Evolutionary conservation across 2,329 filamentous ascomycete species (phyloP), one percentile per base, ranked within the genome.

Genomic region (Aureobasidium sp.): DNA sequence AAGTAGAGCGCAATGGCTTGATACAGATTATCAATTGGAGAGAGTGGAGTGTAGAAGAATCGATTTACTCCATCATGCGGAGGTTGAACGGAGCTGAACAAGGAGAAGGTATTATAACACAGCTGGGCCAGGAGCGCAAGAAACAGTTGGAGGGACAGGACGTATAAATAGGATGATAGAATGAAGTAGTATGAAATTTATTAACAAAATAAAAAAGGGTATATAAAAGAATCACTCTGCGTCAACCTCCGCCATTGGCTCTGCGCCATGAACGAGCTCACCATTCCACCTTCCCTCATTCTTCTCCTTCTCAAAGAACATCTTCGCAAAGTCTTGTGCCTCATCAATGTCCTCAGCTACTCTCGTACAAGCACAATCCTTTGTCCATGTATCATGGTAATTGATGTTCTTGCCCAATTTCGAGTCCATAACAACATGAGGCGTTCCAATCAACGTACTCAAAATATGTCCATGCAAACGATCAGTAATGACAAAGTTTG

Each of bases 331-430:
- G 1, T 52, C 47, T 47, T 50, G 37, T 5, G 58, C 58, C 29
- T 60, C 58, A 52, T 50, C 48, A 27, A 60, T 60, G 9, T 60
- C 39, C 7, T 60, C 58, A 3, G 58, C 48, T 2, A 60, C 48
- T 52, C 58, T 41, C 3, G 48, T 52, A 34, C 58, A 60, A 50
- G 27, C 58, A 45, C 58, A 60, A 3, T 60, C 58, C 9, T 60
- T 60, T 1, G 58, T 60, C 58, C 58, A 60, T 21, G 58, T 60
- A 21, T 60, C 48, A n/a, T 60, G 58, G 25, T 50, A 60, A 16
- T 60, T 60, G 45, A 60, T 50, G 39, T 60, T 60, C 47, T 60
- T 60, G 47, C 58, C 58, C 47, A 60, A 52, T n/a, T 60, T 60
- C 15, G 45, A 50, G 47, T 60, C 58, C 58, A 60, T 60, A 3